Evolutionary conservation across 169 alveolate species (phyloP), one percentile per base, ranked within the genome.

Genomic region (Eimeria necatrix): DNA sequence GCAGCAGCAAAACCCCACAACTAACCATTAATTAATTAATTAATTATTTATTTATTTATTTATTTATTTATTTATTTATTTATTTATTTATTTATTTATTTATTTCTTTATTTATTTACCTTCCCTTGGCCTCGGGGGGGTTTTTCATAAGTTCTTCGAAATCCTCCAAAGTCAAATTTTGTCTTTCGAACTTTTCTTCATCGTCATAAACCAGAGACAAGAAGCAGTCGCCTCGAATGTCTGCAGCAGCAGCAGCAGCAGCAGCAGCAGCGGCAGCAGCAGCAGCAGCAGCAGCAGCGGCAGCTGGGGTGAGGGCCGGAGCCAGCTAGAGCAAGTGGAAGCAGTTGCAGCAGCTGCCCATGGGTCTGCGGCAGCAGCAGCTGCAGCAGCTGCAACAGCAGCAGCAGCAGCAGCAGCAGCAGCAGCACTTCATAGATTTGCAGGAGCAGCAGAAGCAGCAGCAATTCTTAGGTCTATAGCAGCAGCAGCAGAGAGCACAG

Each of bases 151-250:
- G 94, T 4, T 94, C 94, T 48, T 98, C 97, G 92, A 97, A 98
- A 85, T 97, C 98, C 14, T 94, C 94, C 68, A 95, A 70, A 24
- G 97, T 94, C 94, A 97, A 96, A 95, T 97, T 97, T 8, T 96
- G 96, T 74, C 99, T 95, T 68, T 96, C 95, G 96, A 98, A 98
- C 41, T 73, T 97, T 70, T 97, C 98, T 80, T 97, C 98, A 86
- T 98, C 98, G 94, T 98, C 99, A 84, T 96, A 98, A 18, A 99
- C 97, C 93, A 95, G 95, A 20, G 98, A 98, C 49, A 98, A 86
- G 93, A 97, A 98, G 64, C 99, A 98, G 91, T 98, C 99, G 56
- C 99, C 99, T 49, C 98, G 96, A 46, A 98, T 97, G 70, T 98
- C 98, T 93, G 96, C 83, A 76, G 18, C 41, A 12, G 68, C 68